Evolutionary conservation across 2,329 filamentous ascomycete genomes (phyloP), one percentile per base, ranked within the genome.

Genomic region (Ceratocystis alfenasii): DNA sequence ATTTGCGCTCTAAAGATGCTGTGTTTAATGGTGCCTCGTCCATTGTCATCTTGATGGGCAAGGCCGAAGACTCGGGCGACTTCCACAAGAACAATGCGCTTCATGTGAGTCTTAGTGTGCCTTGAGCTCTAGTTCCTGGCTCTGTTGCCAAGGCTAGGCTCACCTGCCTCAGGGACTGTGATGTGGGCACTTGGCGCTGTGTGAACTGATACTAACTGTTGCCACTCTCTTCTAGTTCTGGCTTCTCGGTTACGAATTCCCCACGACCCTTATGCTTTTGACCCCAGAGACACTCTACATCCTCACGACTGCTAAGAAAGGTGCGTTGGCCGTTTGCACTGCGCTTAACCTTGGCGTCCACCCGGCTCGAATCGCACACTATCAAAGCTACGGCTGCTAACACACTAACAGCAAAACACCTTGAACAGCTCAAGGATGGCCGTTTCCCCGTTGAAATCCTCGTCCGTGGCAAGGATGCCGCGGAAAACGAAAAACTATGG

Each of bases 221-320:
- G 46, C 17, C 22, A 30, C 46, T 20, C 22, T 6, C 33, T 17
- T 62, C 68, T 75, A 96, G 92, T 95, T 97, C 77, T 99, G 95
- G 95, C 82, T 99, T 65, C 84, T 99, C 69, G 94, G 94, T 72
- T 99, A 99, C 80, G 94, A 99, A 76, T 99, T 99, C 73, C 94
- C 94, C 44, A 92, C 93, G 48, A 99, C 94, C 0, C 80, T 99
- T 69, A 90, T 99, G 80, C 82, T 99, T 64, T 86, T 99, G 75
- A 97, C 93, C 1, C 79, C 87, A 68, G 94, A 97, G 68, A 85
- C 86, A 60, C 81, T 97, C 71, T 95, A 94, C 77, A 87, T 97
- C 68, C 86, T 99, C 70, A 99, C 94, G 5, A 99, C 94, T 5
- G 87, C 90, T 67, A 99, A 99, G 79, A 99, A 99, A 85, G 93